Percentiles rank a stretch among this genome's conserved stretches.
Conservation (phyloP, 805 yeast genomes). For the Barnettozyma salicaria region DNA sequence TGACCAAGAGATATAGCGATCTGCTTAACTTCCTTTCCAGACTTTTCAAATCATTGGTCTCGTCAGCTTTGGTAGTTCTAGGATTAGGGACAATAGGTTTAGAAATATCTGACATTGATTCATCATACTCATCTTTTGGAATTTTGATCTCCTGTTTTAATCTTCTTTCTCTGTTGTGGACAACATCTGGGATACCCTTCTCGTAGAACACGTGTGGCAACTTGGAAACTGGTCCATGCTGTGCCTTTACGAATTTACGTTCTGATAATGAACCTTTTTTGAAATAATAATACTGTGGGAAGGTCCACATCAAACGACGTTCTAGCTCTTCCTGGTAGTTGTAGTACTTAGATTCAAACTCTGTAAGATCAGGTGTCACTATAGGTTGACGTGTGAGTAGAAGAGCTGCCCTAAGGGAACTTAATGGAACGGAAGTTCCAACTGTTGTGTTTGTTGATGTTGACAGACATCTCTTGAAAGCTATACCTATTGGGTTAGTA, state of each 20-base stretch:
- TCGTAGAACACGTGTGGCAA: conserved; percentile 76
- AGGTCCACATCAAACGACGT: conserved; percentile 93
- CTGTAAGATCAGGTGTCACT: conserved; percentile 68
- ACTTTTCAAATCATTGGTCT: conserved; percentile 50
- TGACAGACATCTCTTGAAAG: conserved; percentile 20
- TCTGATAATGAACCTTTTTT: conserved; percentile 86
- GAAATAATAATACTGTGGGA: conserved; percentile 89
- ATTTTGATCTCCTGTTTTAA: conserved; percentile 70
- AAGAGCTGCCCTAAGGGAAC: conserved; percentile 39
- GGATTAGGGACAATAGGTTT: conserved; percentile 66
- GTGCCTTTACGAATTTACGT: conserved; percentile 68
- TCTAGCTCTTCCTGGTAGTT: conserved; percentile 81
- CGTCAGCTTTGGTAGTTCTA: conserved; percentile 75
- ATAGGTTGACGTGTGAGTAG: conserved; percentile 79
- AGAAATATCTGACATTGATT: conserved; percentile 46
- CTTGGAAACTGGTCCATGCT: conserved; percentile 65
- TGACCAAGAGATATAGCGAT: conserved; percentile 70
- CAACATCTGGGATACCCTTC: conserved; percentile 79
- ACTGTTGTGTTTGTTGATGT: conserved; percentile 16
- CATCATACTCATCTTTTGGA: conserved; percentile 45
- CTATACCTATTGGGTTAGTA: no score
- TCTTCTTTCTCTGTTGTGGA: conserved; percentile 84
- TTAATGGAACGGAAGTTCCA: conserved; percentile 17
- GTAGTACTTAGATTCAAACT: conserved; percentile 70
- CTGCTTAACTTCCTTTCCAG: conserved; percentile 76